Conservation (phyloP, 768 basidiomycete species). For the Multifurca ochricompacta region DNA sequence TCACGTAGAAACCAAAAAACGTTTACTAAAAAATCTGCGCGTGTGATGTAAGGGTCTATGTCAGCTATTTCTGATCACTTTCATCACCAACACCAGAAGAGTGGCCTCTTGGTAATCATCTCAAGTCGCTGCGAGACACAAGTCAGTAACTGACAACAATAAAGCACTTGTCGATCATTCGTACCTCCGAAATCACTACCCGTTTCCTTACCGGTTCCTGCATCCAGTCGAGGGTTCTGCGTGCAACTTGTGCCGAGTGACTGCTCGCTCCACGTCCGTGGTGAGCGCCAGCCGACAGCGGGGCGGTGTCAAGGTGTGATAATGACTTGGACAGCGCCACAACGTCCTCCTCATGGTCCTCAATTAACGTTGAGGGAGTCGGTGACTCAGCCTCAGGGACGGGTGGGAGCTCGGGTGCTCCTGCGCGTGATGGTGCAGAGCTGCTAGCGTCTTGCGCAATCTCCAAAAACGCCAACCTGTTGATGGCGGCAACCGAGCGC, state of each 20-base stretch:
- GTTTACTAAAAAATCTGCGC: too few relatives aligned
- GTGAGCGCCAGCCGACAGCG: slow-evolving; percentile 23
- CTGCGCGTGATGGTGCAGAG: slow-evolving; percentile 13
- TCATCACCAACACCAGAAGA: slow-evolving; percentile 63
- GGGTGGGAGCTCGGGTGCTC: slow-evolving; percentile 16
- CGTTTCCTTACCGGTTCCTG: slow-evolving; percentile 39
- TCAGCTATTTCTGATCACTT: slow-evolving; percentile 11
- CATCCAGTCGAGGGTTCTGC: slow-evolving; percentile 40
- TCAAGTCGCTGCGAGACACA: slow-evolving; percentile 53
- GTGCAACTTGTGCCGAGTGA: slow-evolving; percentile 26
- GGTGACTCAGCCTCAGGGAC: slow-evolving; percentile 18
- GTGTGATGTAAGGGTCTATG: not conserved
- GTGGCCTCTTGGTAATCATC: slow-evolving; percentile 56
- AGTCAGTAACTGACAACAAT: not conserved
- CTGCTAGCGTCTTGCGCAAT: not conserved
- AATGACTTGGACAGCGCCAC: slow-evolving; percentile 72
- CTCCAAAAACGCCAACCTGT: not conserved
- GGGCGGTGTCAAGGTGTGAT: slow-evolving; percentile 55
- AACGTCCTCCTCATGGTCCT: slow-evolving; percentile 52
- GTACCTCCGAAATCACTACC: slow-evolving; percentile 66
- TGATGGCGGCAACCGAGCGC: slow-evolving; percentile 2
- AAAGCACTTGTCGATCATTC: slow-evolving; percentile 19
- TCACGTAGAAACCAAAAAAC: too few relatives aligned
- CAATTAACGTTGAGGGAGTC: slow-evolving; percentile 10
- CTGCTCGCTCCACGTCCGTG: slow-evolving; percentile 33